Evolutionary conservation across 2,329 filamentous ascomycete genomes (phyloP).

Genomic region (Alternaria dauci): DNA sequence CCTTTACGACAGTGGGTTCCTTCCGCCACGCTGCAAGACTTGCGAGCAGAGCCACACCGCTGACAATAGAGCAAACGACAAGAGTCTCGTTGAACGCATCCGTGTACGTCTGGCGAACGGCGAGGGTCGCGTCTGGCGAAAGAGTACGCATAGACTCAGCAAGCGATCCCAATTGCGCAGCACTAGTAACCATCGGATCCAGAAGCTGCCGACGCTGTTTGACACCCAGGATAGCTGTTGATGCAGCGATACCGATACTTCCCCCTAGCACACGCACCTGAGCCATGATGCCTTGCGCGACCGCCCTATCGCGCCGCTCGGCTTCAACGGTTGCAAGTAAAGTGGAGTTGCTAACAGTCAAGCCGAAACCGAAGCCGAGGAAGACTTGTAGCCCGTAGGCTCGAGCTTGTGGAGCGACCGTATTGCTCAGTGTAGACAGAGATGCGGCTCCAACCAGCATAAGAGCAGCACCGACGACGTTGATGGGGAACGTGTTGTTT

Average conservation of each 20-base stretch:
- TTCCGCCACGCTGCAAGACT: constrained; percentile 22
- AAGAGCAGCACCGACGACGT: constrained; percentile 10
- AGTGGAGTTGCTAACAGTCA: constrained; percentile 15
- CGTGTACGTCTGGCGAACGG: constrained; percentile 20
- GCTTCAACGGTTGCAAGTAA: constrained; percentile 15
- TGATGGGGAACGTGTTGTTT: constrained; percentile 17
- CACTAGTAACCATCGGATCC: constrained; percentile 5
- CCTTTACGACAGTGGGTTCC: neutral
- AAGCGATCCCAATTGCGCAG: constrained; percentile 15
- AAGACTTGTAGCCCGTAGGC: constrained; percentile 18
- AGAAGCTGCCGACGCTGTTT: constrained; percentile 17
- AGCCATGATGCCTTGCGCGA: constrained; percentile 20
- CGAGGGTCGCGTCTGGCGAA: neutral
- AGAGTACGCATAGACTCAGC: constrained; percentile 13
- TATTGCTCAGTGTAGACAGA: constrained; percentile 10
- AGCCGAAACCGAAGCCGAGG: constrained; percentile 16
- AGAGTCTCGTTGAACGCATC: constrained; percentile 29
- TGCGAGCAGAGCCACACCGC: constrained; percentile 21
- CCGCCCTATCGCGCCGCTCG: constrained; percentile 12
- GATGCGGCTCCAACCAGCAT: constrained; percentile 17
- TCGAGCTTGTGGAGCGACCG: constrained; percentile 4
- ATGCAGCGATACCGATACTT: constrained; percentile 20
- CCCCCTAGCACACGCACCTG: constrained; percentile 20
- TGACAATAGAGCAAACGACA: constrained; percentile 25
- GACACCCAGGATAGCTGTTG: constrained; percentile 18